A percentile compares a stretch with the other conserved stretches of the same genome.
phyloP scores from a whole-genome alignment of 768 basidiomycete species.

The Gyrodon lividus region DNA sequence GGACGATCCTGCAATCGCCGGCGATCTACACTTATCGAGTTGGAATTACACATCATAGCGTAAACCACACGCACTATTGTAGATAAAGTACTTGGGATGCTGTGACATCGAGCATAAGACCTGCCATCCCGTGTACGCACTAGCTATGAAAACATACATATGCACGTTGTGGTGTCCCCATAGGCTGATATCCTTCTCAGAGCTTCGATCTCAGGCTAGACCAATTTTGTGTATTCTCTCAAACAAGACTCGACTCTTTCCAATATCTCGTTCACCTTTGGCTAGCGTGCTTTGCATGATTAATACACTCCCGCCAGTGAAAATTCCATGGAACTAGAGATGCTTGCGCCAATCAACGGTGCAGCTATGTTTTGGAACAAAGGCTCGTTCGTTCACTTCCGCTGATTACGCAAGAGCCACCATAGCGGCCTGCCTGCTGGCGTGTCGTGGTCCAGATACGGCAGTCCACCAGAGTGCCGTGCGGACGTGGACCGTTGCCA shows the following conservation, averaged over 20 bases:
- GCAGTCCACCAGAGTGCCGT: no score
- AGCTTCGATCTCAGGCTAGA: neutral
- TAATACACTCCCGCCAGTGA: conserved; percentile 4
- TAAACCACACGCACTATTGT: no score
- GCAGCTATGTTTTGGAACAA: no score
- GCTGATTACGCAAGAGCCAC: conserved; percentile 28
- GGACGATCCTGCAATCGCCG: conserved; percentile 10
- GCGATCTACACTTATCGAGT: conserved; percentile 1
- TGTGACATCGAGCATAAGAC: no score
- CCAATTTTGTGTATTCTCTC: neutral
- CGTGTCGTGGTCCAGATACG: no score
- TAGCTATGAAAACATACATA: conserved; percentile 1
- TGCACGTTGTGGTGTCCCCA: neutral
- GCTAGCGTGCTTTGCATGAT: conserved; percentile 3
- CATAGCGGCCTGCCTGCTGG: conserved; percentile 9
- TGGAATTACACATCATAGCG: no score
- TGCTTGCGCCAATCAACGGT: no score
- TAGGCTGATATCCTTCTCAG: neutral
- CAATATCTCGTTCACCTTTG: neutral
- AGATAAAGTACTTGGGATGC: neutral
- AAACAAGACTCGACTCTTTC: neutral
- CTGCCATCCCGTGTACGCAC: neutral
- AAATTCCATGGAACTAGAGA: neutral
- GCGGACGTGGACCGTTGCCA: conserved; percentile 16
- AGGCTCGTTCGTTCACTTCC: conserved; percentile 30